Conservation (phyloP, 352 stramenopile genomes). For the Pythium periplocum region DNA sequence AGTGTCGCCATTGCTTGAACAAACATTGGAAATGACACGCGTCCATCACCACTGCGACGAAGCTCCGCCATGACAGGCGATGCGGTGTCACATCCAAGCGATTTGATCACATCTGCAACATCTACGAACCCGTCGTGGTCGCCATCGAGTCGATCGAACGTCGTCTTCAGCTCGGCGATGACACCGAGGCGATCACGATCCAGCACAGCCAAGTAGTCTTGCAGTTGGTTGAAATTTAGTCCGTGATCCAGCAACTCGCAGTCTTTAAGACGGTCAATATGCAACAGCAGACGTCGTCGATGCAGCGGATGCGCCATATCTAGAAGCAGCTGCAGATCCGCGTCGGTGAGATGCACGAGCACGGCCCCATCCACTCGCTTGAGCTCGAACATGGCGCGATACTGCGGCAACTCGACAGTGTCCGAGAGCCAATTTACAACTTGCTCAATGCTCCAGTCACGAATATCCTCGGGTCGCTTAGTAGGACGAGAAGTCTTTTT, state of each 20-base stretch:
- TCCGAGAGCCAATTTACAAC: constrained; percentile 45
- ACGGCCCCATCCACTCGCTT: constrained; percentile 64
- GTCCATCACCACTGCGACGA: constrained; percentile 16
- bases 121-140: constrained; percentile 59
- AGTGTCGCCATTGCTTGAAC: constrained; percentile 49
- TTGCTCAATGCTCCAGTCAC: constrained; percentile 50
- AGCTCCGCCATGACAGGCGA: constrained; percentile 30
- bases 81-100: constrained; percentile 30
- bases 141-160: constrained; percentile 58
- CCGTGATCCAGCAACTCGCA: constrained; percentile 50
- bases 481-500: not conserved
- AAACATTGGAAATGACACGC: constrained; percentile 50
- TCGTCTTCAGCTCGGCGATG: constrained; percentile 58
- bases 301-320: constrained; percentile 57
- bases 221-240: constrained; percentile 60
- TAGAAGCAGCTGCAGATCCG: constrained; percentile 59
- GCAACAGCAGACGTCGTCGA: constrained; percentile 40
- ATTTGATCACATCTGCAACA: constrained; percentile 37
- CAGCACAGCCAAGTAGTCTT: constrained; percentile 71
- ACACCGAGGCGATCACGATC: constrained; percentile 61
- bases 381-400: constrained; percentile 36
- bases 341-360: constrained; percentile 46
- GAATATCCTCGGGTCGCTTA: constrained; percentile 19
- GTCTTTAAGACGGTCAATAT: constrained; percentile 60
- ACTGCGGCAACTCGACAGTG: constrained; percentile 48